Percentiles rank a stretch among this genome's conserved stretches.
These are phyloP conservation scores for Auriscalpium vulgare DNA, from an alignment of 768 basidiomycete genomes.

Conservation along the genomic window DNA sequence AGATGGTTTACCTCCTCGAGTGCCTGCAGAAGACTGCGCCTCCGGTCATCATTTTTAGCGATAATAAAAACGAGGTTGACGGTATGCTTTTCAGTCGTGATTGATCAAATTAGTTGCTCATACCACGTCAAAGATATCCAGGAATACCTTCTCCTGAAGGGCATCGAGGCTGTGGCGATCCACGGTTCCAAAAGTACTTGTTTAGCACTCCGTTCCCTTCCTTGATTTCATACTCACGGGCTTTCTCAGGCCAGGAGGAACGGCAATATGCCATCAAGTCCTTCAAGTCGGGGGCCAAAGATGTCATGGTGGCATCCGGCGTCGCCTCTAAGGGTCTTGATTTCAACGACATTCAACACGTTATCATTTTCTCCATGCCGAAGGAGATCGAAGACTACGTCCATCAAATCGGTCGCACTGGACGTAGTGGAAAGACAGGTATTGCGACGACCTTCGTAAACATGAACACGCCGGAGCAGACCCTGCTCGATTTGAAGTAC, in stretches of 20 bases:
- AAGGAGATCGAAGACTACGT: slow-evolving; percentile 99
- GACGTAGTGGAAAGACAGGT: slow-evolving; percentile 95
- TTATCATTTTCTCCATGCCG: slow-evolving; percentile 99
- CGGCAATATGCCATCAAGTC: slow-evolving; percentile 98
- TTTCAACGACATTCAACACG: slow-evolving; percentile 98
- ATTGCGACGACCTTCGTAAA: slow-evolving; percentile 99
- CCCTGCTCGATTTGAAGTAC: slow-evolving; percentile 93
- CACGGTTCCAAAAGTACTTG: slow-evolving; percentile 91
- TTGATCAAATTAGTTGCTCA: not conserved
- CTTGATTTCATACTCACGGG: not conserved
- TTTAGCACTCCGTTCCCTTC: too few relatives aligned
- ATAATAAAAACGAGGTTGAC: slow-evolving; percentile 99
- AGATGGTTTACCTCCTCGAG: slow-evolving; percentile 98
- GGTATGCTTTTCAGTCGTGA: slow-evolving; percentile 39
- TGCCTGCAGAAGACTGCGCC: slow-evolving; percentile 98
- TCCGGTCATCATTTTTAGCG: slow-evolving; percentile 95
- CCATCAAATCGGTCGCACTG: slow-evolving; percentile 98
- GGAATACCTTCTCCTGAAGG: slow-evolving; percentile 93
- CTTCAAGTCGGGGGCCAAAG: slow-evolving; percentile 95
- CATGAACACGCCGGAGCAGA: slow-evolving; percentile 96
- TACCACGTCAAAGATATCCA: slow-evolving; percentile 72
- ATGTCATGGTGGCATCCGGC: slow-evolving; percentile 98
- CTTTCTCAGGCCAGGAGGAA: slow-evolving; percentile 80
- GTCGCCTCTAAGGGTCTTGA: slow-evolving; percentile 98
- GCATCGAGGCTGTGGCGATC: slow-evolving; percentile 96